Percentiles rank a stretch among this genome's conserved stretches.
These are phyloP conservation scores for Trichopus zeylanicus DNA, from an alignment of 116 monocot genomes.

Conservation along the genomic window DNA sequence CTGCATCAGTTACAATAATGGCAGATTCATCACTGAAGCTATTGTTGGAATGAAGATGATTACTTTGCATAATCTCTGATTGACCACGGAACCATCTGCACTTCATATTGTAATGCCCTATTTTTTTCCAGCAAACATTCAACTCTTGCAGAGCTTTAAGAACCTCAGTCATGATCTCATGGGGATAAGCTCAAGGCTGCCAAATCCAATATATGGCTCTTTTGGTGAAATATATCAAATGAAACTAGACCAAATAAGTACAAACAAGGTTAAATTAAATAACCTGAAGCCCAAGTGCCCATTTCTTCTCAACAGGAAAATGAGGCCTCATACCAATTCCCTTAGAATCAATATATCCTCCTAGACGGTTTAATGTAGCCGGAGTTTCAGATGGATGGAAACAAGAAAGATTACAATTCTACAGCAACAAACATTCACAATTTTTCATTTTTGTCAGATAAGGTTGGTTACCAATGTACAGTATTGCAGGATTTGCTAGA, in stretches of 20 bases:
- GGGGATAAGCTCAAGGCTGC: conserved; percentile 35
- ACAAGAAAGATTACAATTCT: conserved; percentile 53
- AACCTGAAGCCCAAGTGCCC: conserved; percentile 98
- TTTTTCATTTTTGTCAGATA: too few species aligned
- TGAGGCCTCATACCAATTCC: conserved; percentile 35
- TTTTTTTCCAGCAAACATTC: conserved; percentile 43
- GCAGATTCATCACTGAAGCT: conserved; percentile 27
- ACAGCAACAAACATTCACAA: neutral
- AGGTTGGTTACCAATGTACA: too few species aligned
- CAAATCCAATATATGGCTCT: neutral
- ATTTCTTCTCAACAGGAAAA: conserved; percentile 63
- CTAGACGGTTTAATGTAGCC: conserved; percentile 22
- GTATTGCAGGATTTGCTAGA: too few species aligned
- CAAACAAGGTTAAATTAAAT: neutral
- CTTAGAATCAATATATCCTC: conserved; percentile 56
- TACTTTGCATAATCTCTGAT: conserved; percentile 12
- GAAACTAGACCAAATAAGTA: too few species aligned
- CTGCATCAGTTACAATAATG: conserved; percentile 22
- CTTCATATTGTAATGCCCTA: conserved; percentile 45
- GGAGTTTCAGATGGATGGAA: conserved; percentile 23
- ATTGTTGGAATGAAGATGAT: conserved; percentile 10
- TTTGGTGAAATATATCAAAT: neutral
- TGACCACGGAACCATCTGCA: conserved; percentile 35
- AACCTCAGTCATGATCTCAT: conserved; percentile 42
- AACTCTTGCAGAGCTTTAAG: conserved; percentile 43